phyloP scores from a whole-genome alignment of 2,329 filamentous ascomycete species.

The Fusarium scirpi region DNA sequence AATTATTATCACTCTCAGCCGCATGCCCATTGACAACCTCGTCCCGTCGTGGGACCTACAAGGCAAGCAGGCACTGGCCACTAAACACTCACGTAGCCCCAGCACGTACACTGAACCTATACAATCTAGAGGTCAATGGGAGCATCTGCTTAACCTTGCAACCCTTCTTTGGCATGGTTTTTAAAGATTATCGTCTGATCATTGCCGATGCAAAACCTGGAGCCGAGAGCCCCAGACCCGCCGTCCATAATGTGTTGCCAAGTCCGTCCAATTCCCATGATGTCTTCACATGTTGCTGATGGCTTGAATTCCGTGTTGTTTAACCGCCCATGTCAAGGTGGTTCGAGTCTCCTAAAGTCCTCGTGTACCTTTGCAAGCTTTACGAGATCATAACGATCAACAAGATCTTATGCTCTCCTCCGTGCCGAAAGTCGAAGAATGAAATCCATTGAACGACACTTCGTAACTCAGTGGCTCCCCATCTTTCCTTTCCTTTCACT shows the following conservation, averaged over 20 bases:
- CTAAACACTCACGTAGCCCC: not conserved
- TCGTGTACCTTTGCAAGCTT: not conserved
- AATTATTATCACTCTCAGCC: slow-evolving; percentile 24
- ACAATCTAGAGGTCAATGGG: not conserved
- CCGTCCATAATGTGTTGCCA: slow-evolving; percentile 24
- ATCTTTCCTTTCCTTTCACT: not conserved
- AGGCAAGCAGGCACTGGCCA: not conserved
- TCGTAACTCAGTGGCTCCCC: not conserved
- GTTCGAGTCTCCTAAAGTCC: not conserved
- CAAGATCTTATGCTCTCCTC: not conserved
- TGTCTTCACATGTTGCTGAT: slow-evolving; percentile 4
- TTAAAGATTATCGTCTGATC: not conserved
- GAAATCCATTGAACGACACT: not conserved
- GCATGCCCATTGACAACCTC: slow-evolving; percentile 17
- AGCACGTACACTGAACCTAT: not conserved
- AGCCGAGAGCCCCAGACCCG: slow-evolving; percentile 28
- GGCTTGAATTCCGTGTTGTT: not conserved
- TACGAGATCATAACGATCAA: not conserved
- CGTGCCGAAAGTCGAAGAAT: not conserved
- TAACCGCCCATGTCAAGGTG: not conserved
- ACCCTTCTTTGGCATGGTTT: not conserved
- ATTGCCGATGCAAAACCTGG: slow-evolving; percentile 20
- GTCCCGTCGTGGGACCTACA: not conserved
- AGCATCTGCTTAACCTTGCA: not conserved
- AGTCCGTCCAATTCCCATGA: slow-evolving; percentile 24